Base-by-base conservation (phyloP, 106 monocot genomes). In the Iris macrosiphon region DNA sequence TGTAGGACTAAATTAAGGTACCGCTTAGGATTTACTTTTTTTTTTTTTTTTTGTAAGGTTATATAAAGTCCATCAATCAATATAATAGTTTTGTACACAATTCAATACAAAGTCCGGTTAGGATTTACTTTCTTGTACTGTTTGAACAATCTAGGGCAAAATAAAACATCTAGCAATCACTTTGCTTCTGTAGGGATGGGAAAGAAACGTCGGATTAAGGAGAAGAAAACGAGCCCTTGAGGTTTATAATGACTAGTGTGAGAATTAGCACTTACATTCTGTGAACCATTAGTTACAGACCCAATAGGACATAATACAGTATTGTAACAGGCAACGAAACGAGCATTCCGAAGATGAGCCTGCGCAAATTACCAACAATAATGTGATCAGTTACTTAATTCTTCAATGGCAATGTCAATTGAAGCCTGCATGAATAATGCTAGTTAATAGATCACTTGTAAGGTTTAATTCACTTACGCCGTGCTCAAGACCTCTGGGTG, bases 401-500 rank as follows among this genome's bases (percentile, higher is more conserved):
- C 14, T 9, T 26, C 8, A 41, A 39, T 20, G 10, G 45, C 45
- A 14, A 46, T 1, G 20, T 13, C 15, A 46, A 46, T 2, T 45
- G 44, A 18, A 45, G 13, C 5, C 44, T 45, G 5, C 0, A 12
- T 41, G 1, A 3, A n/a, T 15, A 14, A 41, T 41, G 16, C 12
- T 15, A 12, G 13, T n/a, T 15, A 41, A 41, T 3, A 12, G 40
- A 41, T 15, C 4, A 41, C 4, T 6, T 45, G 19, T 26, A 25
- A 11, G 7, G 9, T 48, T 3, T 48, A 4, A 29, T 7, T 4
- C 6, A 26, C 57, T 67, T 67, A 67, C 56, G 57, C 57, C 11
- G 67, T 67, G 67, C 67, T 67, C 1, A 67, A 20, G 3, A 57
- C 33, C 16, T 62, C 71, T 4, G 79, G 68, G 46, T 73, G 73